Evolutionary conservation across 495 filamentous ascomycete genomes (phyloP).

Genomic region (Penicillium paradoxum): DNA sequence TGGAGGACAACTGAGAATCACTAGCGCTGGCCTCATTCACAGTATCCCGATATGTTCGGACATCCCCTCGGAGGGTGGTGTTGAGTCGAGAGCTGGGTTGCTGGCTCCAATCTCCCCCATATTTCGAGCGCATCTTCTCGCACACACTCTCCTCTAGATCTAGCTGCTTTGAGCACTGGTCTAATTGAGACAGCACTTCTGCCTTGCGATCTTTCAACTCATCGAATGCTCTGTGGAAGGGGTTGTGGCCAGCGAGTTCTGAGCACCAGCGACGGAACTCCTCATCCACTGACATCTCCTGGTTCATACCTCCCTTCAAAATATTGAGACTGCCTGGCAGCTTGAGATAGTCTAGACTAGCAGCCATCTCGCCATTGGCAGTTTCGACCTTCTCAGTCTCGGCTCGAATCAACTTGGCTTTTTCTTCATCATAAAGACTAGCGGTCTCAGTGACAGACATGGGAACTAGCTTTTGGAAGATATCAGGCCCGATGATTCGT

Average conservation of each 20-base stretch:
- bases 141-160: constrained; percentile 97
- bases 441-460: constrained; percentile 95
- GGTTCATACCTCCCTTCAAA: constrained; percentile 87
- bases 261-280: constrained; percentile 92
- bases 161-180: constrained; percentile 76
- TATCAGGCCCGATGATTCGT: constrained; percentile 91
- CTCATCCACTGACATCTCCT: constrained; percentile 80
- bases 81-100: constrained; percentile 90
- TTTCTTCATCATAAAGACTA: constrained; percentile 96
- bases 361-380: constrained; percentile 91
- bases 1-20: constrained; percentile 78
- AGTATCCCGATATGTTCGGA: constrained; percentile 79
- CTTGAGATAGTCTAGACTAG: constrained; percentile 89
- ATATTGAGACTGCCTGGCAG: constrained; percentile 85
- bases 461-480: constrained; percentile 94
- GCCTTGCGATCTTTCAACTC: constrained; percentile 71
- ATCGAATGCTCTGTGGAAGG: constrained; percentile 71
- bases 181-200: constrained; percentile 62
- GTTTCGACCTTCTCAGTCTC: constrained; percentile 89
- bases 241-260: constrained; percentile 78
- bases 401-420: constrained; percentile 89
- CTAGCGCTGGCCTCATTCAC: constrained; percentile 85
- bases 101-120: constrained; percentile 93
- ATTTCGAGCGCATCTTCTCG: constrained; percentile 98
- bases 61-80: constrained; percentile 77